Evolutionary conservation across 2,329 filamentous ascomycete species (phyloP).

Genomic region (Fusarium falciforme): DNA sequence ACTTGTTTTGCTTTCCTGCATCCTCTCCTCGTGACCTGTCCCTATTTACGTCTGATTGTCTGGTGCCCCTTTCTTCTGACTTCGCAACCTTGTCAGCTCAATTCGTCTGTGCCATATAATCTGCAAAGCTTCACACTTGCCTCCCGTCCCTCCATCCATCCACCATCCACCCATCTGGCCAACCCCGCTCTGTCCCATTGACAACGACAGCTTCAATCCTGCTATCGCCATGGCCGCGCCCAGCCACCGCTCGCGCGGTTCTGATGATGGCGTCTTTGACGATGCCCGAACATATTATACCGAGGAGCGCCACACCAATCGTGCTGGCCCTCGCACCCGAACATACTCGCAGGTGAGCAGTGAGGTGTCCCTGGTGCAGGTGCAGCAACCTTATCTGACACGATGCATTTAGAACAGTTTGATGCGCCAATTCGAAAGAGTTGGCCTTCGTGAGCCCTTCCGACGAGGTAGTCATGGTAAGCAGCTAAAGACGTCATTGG

Average conservation of each 20-base stretch:
- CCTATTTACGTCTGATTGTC: conserved; percentile 18
- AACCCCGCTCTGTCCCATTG: conserved; percentile 17
- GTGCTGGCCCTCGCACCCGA: conserved; percentile 63
- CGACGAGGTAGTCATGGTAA: conserved; percentile 70
- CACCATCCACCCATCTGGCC: not conserved
- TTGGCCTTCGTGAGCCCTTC: conserved; percentile 65
- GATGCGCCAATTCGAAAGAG: conserved; percentile 63
- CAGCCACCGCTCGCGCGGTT: conserved; percentile 49
- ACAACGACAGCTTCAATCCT: conserved; percentile 7
- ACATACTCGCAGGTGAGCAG: conserved; percentile 66
- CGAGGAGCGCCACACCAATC: conserved; percentile 64
- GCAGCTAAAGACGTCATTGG: conserved; percentile 21
- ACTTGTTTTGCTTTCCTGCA: conserved; percentile 29
- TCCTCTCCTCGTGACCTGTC: conserved; percentile 29
- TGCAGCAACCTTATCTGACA: conserved; percentile 43
- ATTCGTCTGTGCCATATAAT: conserved; percentile 21
- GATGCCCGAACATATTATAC: conserved; percentile 71
- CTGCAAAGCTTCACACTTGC: not conserved
- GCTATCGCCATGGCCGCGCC: conserved; percentile 43
- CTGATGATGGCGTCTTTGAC: conserved; percentile 63
- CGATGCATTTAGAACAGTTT: conserved; percentile 59
- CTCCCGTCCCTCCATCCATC: not conserved
- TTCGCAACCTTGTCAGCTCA: conserved; percentile 21
- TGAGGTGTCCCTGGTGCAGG: not conserved
- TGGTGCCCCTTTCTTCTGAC: conserved; percentile 10